These are phyloP conservation scores for Nannochloris sp. DNA, from an alignment of 139 green algal genomes.

Conservation along the genomic window DNA sequence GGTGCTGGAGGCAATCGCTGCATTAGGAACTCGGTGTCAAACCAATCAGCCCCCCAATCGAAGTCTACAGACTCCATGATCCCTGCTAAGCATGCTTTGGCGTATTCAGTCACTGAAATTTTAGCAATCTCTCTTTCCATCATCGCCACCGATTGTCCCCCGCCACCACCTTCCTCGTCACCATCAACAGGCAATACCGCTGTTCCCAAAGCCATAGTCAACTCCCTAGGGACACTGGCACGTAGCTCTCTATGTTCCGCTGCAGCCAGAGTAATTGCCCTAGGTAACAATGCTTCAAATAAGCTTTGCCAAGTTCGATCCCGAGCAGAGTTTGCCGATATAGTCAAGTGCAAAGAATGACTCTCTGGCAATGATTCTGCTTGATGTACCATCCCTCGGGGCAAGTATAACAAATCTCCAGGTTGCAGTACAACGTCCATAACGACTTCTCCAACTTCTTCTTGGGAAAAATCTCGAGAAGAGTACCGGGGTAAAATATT, in stretches of 20 bases:
- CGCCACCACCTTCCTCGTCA: no score
- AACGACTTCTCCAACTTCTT: constrained; percentile 36
- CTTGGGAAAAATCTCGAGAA: constrained; percentile 34
- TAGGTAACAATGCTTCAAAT: constrained; percentile 34
- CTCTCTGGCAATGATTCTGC: constrained; percentile 24
- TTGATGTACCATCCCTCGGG: constrained; percentile 36
- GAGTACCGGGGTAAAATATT: constrained; percentile 38
- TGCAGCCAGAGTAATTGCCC: constrained; percentile 32
- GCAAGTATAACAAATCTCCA: constrained; percentile 70
- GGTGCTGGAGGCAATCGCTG: background rate
- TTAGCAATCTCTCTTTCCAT: background rate
- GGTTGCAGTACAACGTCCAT: constrained; percentile 44
- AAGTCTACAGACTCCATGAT: background rate
- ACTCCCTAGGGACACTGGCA: constrained; percentile 25
- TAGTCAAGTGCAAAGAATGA: constrained; percentile 68
- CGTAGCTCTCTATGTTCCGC: constrained; percentile 33
- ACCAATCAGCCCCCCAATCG: background rate
- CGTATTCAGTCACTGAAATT: background rate
- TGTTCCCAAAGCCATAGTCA: background rate
- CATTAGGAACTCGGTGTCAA: background rate
- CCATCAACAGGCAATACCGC: constrained; percentile 25
- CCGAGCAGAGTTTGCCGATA: constrained; percentile 62
- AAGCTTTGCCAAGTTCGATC: constrained; percentile 44
- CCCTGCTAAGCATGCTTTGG: no score
- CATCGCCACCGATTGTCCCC: background rate